phyloP scores from a whole-genome alignment of 2,329 filamentous ascomycete species.

The Alternaria ventricosa region DNA sequence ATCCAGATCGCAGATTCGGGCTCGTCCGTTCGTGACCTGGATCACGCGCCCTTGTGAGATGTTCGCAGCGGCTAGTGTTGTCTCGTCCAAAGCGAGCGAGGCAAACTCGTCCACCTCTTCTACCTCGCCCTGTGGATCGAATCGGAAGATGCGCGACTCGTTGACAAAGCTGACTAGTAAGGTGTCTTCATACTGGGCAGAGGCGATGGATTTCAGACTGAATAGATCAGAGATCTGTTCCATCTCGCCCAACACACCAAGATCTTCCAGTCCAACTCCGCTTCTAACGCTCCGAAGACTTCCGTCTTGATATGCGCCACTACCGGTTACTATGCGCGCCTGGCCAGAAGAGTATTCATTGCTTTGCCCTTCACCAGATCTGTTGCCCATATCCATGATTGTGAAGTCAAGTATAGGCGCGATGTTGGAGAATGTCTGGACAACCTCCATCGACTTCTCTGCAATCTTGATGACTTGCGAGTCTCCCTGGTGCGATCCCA shows the following conservation, averaged over 20 bases:
- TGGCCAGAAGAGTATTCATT: slow-evolving; percentile 96
- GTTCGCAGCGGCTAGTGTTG: slow-evolving; percentile 75
- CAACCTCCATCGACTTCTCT: slow-evolving; percentile 66
- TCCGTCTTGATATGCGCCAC: slow-evolving; percentile 87
- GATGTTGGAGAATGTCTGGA: slow-evolving; percentile 83
- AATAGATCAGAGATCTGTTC: slow-evolving; percentile 76
- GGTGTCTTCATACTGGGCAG: slow-evolving; percentile 65
- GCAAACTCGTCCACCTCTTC: slow-evolving; percentile 84
- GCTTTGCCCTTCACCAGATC: slow-evolving; percentile 76
- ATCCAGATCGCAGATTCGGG: slow-evolving; percentile 68
- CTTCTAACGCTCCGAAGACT: slow-evolving; percentile 89
- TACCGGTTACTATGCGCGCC: slow-evolving; percentile 90
- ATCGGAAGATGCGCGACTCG: slow-evolving; percentile 83
- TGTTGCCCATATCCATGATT: slow-evolving; percentile 93
- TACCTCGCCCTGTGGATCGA: slow-evolving; percentile 75
- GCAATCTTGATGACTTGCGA: slow-evolving; percentile 78
- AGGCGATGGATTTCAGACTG: slow-evolving; percentile 63
- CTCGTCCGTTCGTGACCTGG: slow-evolving; percentile 74
- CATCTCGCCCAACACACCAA: slow-evolving; percentile 82
- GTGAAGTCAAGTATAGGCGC: slow-evolving; percentile 92
- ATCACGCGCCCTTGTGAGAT: slow-evolving; percentile 69
- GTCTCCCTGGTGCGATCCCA: slow-evolving; percentile 92
- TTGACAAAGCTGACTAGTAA: slow-evolving; percentile 81
- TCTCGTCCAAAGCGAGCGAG: slow-evolving; percentile 71
- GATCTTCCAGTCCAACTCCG: slow-evolving; percentile 88